These are phyloP conservation scores for Linnemannia exigua DNA, from an alignment of 192 early-diverging fungal species.

Conservation along the genomic window DNA sequence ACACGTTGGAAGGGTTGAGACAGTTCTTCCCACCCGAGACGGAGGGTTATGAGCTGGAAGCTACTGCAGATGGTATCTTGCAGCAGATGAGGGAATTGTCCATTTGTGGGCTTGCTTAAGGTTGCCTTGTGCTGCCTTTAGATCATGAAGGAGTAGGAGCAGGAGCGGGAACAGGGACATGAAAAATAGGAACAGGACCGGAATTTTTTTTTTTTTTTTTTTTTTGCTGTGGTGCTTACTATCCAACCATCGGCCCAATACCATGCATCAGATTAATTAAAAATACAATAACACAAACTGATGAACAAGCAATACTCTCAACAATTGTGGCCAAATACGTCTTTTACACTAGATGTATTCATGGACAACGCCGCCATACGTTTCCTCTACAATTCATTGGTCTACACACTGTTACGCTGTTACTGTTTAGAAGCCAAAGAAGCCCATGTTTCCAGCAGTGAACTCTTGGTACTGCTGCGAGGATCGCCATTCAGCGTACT, in stretches of 20 bases:
- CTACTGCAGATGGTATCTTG: conserved; percentile 85
- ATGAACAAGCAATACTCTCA: too few species aligned
- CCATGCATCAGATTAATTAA: neutral
- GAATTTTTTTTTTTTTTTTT: neutral
- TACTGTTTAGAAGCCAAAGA: conserved; percentile 32
- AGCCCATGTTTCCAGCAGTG: conserved; percentile 21
- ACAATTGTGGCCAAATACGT: neutral
- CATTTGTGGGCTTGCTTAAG: conserved; percentile 86
- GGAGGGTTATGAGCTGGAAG: conserved; percentile 71
- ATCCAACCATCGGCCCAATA: neutral
- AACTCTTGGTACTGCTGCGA: conserved; percentile 33
- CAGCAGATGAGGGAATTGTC: conserved; percentile 90
- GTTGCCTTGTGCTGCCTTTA: neutral
- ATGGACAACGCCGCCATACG: neutral
- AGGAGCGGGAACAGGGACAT: neutral
- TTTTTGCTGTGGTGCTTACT: neutral
- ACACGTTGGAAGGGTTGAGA: conserved; percentile 77
- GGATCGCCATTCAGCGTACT: conserved; percentile 30
- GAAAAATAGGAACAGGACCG: neutral
- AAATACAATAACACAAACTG: neutral
- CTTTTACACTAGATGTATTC: neutral
- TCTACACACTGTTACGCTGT: neutral
- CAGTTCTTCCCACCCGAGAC: conserved; percentile 71
- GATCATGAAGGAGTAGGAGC: neutral
- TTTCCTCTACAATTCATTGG: too few species aligned